Evolutionary conservation across 2,329 filamentous ascomycete genomes (phyloP), one percentile per base, ranked within the genome.

Genomic region (Aspergillus pseudonomiae): DNA sequence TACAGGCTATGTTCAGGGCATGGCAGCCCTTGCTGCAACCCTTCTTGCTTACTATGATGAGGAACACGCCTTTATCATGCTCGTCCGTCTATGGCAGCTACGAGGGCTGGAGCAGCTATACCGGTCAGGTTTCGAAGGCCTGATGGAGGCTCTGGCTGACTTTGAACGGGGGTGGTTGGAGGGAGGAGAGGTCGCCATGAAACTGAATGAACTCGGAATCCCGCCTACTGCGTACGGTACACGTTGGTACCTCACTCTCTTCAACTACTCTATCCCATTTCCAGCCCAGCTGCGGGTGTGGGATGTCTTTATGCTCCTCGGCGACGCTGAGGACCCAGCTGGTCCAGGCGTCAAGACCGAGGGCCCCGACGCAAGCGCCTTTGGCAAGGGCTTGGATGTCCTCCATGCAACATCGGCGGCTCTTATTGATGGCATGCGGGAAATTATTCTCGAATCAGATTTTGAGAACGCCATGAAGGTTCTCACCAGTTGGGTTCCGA

Each of bases 381-480:
- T 88, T 70, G 82, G 85, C 70, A 85, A 87, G 45, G 91, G 93
- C 59, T 85, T 98, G 41, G 93, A 96, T 72, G 86, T 98, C 41
- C 82, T 99, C 57, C 95, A 99, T 78, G 94, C 95, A 12, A 91
- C 93, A 6, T 91, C 91, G 65, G 91, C 94, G 3, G 94, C 95
- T 2, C 84, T 99, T 32, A 94, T 98, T 55, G 93, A 97, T 75
- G 94, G 93, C 21, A 91, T 95, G 68, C 86, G 92, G 43, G 92
- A 97, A 66, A 92, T 96, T 58, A 84, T 99, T 36, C 83, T 97
- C 6, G 93, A 96, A 72, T 93, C 92, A 21, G 95, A 99, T 76
- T 99, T 98, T 77, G 95, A 99, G 77, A 96, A 96, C 73, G 91
- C 91, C 54, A 99, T 99, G 95, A 98, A 97, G 81, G 91, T 94